Conservation (phyloP, 2,329 filamentous ascomycete genomes). For the Colletotrichum tamarilloi region DNA sequence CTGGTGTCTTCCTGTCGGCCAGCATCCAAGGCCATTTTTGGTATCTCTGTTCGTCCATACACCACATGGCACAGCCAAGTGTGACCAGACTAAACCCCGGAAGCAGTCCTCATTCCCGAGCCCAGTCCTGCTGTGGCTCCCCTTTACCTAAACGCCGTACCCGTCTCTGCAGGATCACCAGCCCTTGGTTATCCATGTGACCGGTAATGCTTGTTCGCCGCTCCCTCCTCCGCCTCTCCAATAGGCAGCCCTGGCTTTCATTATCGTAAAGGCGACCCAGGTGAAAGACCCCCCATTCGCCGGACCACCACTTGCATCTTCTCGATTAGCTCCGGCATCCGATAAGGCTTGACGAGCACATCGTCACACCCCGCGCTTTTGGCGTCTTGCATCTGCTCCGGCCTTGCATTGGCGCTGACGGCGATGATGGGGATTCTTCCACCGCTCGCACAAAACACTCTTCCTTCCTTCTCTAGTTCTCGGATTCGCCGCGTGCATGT, state of each 20-base stretch:
- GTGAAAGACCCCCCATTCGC: conserved; percentile 39
- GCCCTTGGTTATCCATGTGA: conserved; percentile 22
- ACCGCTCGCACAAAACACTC: conserved; percentile 56
- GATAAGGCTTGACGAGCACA: conserved; percentile 79
- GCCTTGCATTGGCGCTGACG: conserved; percentile 74
- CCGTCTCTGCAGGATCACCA: conserved; percentile 19
- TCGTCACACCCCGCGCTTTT: conserved; percentile 67
- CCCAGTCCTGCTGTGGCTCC: conserved; percentile 25
- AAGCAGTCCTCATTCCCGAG: conserved; percentile 17
- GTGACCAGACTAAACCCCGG: conserved; percentile 10
- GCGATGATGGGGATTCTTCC: conserved; percentile 72
- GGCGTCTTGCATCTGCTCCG: conserved; percentile 67
- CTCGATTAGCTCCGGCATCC: conserved; percentile 69
- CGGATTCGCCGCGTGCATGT: conserved; percentile 74
- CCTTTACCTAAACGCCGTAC: conserved; percentile 26
- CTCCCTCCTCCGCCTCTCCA: background rate
- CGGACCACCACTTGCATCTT: conserved; percentile 66
- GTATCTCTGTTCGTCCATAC: conserved; percentile 14
- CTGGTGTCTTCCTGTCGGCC: background rate
- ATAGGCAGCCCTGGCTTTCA: background rate
- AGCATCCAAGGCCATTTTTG: conserved; percentile 8
- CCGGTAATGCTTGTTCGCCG: background rate
- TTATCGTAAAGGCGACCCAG: conserved; percentile 22
- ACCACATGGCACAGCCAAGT: conserved; percentile 9
- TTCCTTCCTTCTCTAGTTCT: conserved; percentile 66